phyloP scores from a whole-genome alignment of 495 filamentous ascomycete species.

The Acidiella bohemica region DNA sequence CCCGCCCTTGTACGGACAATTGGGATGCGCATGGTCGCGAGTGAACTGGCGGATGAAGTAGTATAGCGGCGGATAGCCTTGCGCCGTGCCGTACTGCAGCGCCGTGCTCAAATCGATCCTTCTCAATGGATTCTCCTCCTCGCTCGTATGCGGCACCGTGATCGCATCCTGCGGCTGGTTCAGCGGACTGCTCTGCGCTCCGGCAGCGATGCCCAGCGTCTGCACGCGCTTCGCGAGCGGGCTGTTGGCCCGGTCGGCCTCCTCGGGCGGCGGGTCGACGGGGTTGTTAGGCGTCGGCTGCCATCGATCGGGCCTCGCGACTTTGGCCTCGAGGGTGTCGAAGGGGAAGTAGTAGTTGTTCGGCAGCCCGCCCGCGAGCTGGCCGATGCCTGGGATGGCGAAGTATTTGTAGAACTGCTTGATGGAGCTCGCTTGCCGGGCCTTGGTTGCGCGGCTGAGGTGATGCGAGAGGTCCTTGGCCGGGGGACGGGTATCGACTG shows the following conservation, averaged over 20 bases:
- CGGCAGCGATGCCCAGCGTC: constrained; percentile 11
- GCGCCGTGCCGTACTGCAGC: constrained; percentile 70
- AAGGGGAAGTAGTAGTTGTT: constrained; percentile 74
- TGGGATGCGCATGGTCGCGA: constrained; percentile 61
- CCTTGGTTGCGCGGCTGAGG: constrained; percentile 52
- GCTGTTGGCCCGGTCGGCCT: constrained; percentile 4
- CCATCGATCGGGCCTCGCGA: constrained; percentile 59
- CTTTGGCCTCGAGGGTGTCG: constrained; percentile 74
- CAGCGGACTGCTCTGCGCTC: constrained; percentile 11
- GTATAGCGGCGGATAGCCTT: constrained; percentile 63
- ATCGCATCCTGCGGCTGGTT: constrained; percentile 14
- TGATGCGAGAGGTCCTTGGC: constrained; percentile 71
- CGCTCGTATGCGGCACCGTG: constrained; percentile 52
- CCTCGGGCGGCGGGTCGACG: constrained; percentile 28
- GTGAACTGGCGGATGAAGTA: constrained; percentile 67
- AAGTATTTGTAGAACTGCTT: constrained; percentile 83
- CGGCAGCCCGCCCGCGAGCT: constrained; percentile 81
- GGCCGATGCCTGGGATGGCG: constrained; percentile 61
- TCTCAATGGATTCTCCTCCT: constrained; percentile 37
- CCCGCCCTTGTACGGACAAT: constrained; percentile 61
- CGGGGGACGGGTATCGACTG: constrained; percentile 23
- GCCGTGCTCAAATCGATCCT: constrained; percentile 71
- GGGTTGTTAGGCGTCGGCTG: constrained; percentile 49
- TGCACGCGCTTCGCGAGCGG: not conserved
- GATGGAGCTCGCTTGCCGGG: constrained; percentile 47